phyloP scores from a whole-genome alignment of 257 asterid species.

The Nicotiana benthamiana region DNA sequence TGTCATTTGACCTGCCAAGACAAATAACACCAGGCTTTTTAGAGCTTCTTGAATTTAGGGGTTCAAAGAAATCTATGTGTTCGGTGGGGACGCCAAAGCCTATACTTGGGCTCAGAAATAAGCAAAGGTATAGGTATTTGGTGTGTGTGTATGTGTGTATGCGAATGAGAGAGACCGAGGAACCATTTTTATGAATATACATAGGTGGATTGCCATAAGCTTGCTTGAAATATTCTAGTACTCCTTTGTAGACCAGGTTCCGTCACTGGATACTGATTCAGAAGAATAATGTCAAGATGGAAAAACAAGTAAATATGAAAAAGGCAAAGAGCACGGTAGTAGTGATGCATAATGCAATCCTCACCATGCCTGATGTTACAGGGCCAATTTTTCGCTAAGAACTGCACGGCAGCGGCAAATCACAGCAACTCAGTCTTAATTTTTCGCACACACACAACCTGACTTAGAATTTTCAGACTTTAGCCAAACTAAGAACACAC shows the following conservation, averaged over 20 bases:
- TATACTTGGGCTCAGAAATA: neutral
- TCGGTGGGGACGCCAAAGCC: neutral
- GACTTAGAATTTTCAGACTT: too few relatives aligned
- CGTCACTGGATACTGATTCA: too few relatives aligned
- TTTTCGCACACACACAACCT: too few relatives aligned
- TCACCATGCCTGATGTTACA: constrained; percentile 4
- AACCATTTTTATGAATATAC: constrained; percentile 38
- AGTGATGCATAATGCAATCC: neutral
- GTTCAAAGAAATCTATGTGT: too few relatives aligned
- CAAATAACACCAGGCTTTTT: neutral
- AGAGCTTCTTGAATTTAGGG: neutral
- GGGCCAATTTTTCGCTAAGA: too few relatives aligned
- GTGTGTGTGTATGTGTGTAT: neutral
- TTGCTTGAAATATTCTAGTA: constrained; percentile 20
- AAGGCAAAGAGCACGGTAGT: neutral
- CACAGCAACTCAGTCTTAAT: too few relatives aligned
- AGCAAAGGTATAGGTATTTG: neutral
- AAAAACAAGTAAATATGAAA: constrained; percentile 15
- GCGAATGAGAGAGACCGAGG: constrained; percentile 12
- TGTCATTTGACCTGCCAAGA: constrained; percentile 9
- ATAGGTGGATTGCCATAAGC: constrained; percentile 47
- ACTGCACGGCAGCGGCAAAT: too few relatives aligned
- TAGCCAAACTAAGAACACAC: too few relatives aligned
- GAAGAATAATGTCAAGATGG: neutral
- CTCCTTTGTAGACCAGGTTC: neutral